Base-by-base conservation (phyloP, 1,284 basidiomycete species). In the Boletus nobilissimus region DNA sequence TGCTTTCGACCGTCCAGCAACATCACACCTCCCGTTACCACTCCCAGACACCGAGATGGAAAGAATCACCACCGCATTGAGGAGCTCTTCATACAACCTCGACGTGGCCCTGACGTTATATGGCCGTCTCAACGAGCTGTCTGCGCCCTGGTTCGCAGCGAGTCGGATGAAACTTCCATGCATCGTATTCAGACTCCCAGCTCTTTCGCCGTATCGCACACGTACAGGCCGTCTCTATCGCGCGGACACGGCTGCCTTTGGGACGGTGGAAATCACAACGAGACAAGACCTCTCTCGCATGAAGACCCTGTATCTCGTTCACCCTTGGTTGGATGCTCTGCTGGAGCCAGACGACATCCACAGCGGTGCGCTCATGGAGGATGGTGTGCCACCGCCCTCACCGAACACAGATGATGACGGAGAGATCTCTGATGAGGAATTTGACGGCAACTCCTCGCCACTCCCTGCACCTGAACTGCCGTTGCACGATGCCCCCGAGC, bases 141-240 rank as follows among this genome's bases (percentile, higher is more conserved):
- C 72, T 18, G 29, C 54, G 13, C 54, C 72, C 1, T 69, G 72
- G 72, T 73, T 73, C 19, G 67, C 54, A 3, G 65, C 64, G 7
- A 60, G 36, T 24, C 48, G 72, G 16, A 70, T 73, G 64, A 70
- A 69, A 22, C 66, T 70, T 16, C 70, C 70, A 29, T 72, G 70
- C 22, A 72, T 72, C 32, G 26, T 43, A 8, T 65, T 72, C 60
- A 7, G 29, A 60, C 66, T 70, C 26, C 51, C 72, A 14, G 16
- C 39, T 24, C 34, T 70, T 36, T 34, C 51, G 3, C 26, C 32
- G 14, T 36, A 32, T n/a, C 63, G 48, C 6, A 63, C 72, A 9
- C 38, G 65, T 60, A 38, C 51, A 0, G 38, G 64, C 7, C 51
- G 48, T 11, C 11, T 73, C 6, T 70, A 73, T 36, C 40, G 62